A percentile compares a stretch with the other conserved stretches of the same genome.
Conservation (phyloP, 257 asterid species). For the Solanum chilense region DNA sequence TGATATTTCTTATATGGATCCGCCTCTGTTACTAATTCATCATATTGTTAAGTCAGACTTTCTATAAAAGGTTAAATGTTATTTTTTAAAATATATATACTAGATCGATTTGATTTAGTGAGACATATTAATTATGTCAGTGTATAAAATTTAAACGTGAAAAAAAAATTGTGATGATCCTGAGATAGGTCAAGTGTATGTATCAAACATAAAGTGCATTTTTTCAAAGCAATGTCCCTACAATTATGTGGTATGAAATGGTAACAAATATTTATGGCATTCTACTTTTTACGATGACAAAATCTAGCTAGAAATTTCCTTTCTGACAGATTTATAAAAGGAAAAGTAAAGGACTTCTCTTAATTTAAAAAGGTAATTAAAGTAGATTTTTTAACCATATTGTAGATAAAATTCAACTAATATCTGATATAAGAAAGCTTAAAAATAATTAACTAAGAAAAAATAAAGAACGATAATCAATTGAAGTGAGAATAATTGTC, state of each 20-base stretch:
- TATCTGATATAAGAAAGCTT: neutral
- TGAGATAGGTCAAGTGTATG: neutral
- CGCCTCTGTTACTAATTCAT: too few species aligned
- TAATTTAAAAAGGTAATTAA: neutral
- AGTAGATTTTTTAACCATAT: neutral
- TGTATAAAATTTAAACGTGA: neutral
- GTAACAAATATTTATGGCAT: neutral
- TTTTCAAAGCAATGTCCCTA: neutral
- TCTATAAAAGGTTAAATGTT: neutral
- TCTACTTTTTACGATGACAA: neutral
- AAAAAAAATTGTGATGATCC: neutral
- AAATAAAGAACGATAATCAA: neutral
- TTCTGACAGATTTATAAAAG: neutral
- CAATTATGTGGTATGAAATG: neutral
- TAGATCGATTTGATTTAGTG: neutral
- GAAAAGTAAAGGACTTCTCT: neutral
- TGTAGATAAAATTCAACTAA: neutral
- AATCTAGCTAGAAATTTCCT: neutral
- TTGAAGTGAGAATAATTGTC: neutral
- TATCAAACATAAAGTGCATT: neutral
- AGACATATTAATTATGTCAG: neutral
- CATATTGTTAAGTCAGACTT: neutral
- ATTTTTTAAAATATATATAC: neutral
- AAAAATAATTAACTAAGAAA: neutral
- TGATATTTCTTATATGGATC: too few species aligned